Base-by-base conservation (phyloP, 495 filamentous ascomycete species). In the Penicillium paradoxum region DNA sequence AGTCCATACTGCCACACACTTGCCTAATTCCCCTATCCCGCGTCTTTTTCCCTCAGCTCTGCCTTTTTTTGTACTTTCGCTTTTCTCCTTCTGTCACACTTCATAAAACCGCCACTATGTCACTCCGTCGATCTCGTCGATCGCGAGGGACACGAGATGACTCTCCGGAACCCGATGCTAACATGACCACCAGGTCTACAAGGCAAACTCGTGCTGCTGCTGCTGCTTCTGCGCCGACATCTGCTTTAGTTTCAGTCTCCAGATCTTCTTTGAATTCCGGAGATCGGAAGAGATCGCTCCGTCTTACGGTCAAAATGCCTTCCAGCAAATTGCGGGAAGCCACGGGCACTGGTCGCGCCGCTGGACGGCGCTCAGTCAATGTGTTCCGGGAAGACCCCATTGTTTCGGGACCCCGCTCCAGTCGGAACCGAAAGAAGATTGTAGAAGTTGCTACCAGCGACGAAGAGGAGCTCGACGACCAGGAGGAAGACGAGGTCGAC, bases 291-390 rank as follows among this genome's bases (percentile, higher is more conserved):
- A 81, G 79, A 67, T 85, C 87, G 53, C 80, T 92, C 48, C 82
- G 82, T 65, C 73, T 96, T 42, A 95, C 86, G 25, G 84, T 96
- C 58, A 96, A 90, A 73, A 85, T 92, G 62, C 83, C 89, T 6
- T 81, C 89, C 27, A 87, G 78, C 72, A 93, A 89, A 74, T 77
- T 93, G 47, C 85, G 88, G 30, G 85, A 95, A 66, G 87, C 83
- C 13, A 91, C 84, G 21, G 60, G 65, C 41, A 52, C 64, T 58
- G 64, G 62, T 57, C 62, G 64, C n/a, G 45, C 65, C 14, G 61
- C 64, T 19, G 62, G 42, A 32, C 68, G 67, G 49, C 72, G 73
- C 46, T 67, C 70, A 27, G 63, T 74, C 54, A 75, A 77, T 62
- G 69, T 69, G 53, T 80, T 80, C 58, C 68, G 69, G 27, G 75